Base-by-base conservation (phyloP, 2,329 filamentous ascomycete species). In the Epichloe uncinata region DNA sequence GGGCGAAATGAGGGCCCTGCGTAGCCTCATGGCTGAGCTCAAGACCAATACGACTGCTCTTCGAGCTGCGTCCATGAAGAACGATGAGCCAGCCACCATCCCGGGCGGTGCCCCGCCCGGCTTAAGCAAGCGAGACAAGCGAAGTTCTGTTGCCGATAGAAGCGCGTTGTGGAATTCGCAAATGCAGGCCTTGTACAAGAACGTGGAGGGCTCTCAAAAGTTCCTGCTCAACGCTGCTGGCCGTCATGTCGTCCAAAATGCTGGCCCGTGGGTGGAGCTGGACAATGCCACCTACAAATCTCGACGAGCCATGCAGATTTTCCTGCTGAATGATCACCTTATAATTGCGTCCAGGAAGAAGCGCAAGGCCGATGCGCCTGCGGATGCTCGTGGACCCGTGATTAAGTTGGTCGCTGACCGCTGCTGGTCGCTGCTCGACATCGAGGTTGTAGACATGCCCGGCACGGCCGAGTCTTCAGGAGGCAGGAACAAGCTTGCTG, bases 241-340 rank as follows among this genome's bases (percentile, higher is more conserved):
- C n/a, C 83, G 93, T 40, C 94, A 96, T 63, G 89, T 98, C 43
- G 81, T 97, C 2, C 83, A 95, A 64, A 91, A 97, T 65, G 95
- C 89, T 4, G 85, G 87, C 1, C 79, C 85, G 45, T 98, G 93
- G 93, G 86, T 97, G 52, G 91, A 98, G 69, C 74, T 98, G 53
- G 94, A 98, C 67, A 94, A 93, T 55, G 93, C 93, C 11, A 98
- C 93, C 0, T 97, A 95, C 82, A 96, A 95, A 67, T 87, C 91
- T 4, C 77, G 86, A 55, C 77, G 93, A 41, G 83, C 89, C 30
- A 90, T 97, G 65, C 87, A 95, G 62, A 81, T 98, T 53, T 90
- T 97, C 52, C 68, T 98, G 51, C 74, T 98, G 3, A 98, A 97
- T 63, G 93, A 98, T 61, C 90, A 98, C 66, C 73, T 98, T 2